Base-by-base conservation (phyloP, 305 asterid species). In the Fraxinus latifolia region DNA sequence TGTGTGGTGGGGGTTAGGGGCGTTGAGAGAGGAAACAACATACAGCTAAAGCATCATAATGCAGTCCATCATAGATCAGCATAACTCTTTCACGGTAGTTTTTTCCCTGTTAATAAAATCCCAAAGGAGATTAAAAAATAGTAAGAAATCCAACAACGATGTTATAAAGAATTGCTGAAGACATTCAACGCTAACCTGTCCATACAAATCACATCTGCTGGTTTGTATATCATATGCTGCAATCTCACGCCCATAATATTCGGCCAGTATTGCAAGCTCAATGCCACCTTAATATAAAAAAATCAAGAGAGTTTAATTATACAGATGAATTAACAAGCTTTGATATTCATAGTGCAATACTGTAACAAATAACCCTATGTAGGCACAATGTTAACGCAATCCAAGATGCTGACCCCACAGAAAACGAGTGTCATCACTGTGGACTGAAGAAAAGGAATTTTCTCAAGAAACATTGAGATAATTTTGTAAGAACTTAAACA, bases 211-310 rank as follows among this genome's bases (percentile, higher is more conserved):
- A 88, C 99, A 96, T 83, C 99, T 91, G 7, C 93, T 85, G 81
- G 96, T 96, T 84, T 96, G 99, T 77, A 96, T 96, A 86, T 94
- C 99, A 81, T 93, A 96, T 55, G 98, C 99, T 50, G 97, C 97
- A 77, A 96, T 93, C 92, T 96, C 99, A 62, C 95, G 91, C 39
- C 92, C 93, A 80, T 90, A 96, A 80, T 86, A 86, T 17, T 94
- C 93, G 4, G 97, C 88, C 87, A 96, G 83, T 89, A 96, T 94
- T 37, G 98, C 90, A 67, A 96, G 94, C 90, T 96, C 99, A 77
- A 96, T 96, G 34, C 97, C 98, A 87, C 99, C 99, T 95, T 82
- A 55, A 86, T 74, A 79, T 72, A 7, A 71, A 27, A 67, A 76
- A 78, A 84, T 74, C 74, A 76, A 25, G 42, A 76, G 78, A 76